Conservation (phyloP, 345 rosid genomes). For the Eutrema japonicum region DNA sequence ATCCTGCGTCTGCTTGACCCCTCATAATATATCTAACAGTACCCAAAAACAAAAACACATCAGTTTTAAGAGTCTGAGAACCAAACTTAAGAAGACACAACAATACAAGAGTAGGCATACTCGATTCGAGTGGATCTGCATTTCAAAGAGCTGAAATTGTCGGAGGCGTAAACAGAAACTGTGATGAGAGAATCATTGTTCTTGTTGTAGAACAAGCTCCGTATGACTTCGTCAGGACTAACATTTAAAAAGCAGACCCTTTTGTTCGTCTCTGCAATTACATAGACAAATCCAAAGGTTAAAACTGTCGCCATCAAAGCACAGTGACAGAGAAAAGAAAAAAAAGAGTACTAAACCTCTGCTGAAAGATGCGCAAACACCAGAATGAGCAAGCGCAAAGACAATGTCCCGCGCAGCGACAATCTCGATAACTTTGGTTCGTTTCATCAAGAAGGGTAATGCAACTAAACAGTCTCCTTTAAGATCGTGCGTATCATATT, state of each 20-base stretch:
- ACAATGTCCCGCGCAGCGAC: conserved; percentile 86
- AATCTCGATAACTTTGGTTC: conserved; percentile 82
- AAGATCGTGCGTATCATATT: conserved; percentile 89
- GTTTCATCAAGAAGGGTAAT: conserved; percentile 78
- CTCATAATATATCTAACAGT: conserved; percentile 68
- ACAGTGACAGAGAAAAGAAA: neutral
- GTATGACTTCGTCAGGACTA: conserved; percentile 82
- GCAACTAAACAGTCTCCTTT: conserved; percentile 68
- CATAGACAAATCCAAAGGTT: neutral
- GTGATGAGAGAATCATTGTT: conserved; percentile 91
- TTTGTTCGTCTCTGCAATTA: conserved; percentile 68
- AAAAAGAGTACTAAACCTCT: conserved; percentile 53
- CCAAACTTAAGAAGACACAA: conserved; percentile 2
- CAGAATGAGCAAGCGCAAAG: conserved; percentile 87
- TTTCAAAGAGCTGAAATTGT: conserved; percentile 84
- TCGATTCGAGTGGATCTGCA: conserved; percentile 90
- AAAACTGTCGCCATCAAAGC: conserved; percentile 66
- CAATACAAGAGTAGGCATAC: conserved; percentile 46
- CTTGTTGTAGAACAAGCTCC: conserved; percentile 86
- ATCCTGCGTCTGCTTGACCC: conserved; percentile 75
- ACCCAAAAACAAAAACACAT: neutral
- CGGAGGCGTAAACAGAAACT: conserved; percentile 86
- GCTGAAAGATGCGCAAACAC: conserved; percentile 88
- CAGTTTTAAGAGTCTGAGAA: neutral
- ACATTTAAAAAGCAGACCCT: conserved; percentile 81